phyloP scores from a whole-genome alignment of 2,329 filamentous ascomycete genomes.

The Ophiocordyceps camponoti-saundersi region DNA sequence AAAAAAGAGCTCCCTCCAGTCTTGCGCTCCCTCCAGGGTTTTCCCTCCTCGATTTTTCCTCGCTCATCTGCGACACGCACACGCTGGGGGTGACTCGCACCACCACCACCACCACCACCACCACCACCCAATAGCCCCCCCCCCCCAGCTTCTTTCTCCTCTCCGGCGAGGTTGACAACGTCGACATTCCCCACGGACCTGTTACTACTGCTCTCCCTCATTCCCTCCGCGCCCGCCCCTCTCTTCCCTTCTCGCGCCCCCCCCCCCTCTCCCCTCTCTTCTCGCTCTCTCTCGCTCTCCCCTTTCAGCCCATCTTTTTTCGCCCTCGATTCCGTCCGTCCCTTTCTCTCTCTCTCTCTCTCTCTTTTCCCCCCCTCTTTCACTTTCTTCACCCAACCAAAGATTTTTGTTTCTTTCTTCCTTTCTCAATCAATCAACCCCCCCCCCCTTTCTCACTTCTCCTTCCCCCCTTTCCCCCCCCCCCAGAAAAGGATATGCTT shows the following conservation, averaged over 20 bases:
- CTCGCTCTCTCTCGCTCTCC: neutral
- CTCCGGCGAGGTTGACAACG: too few species aligned
- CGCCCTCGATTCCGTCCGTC: neutral
- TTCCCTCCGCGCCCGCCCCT: too few species aligned
- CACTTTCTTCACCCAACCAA: neutral
- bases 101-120: neutral
- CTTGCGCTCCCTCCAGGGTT: neutral
- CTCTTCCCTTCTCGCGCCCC: too few species aligned
- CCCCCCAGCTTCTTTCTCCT: neutral
- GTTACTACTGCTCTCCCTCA: too few species aligned
- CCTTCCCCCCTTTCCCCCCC: neutral
- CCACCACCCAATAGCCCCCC: neutral
- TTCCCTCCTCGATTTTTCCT: neutral
- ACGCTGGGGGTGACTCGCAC: neutral
- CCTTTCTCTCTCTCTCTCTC: neutral
- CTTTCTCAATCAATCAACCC: neutral
- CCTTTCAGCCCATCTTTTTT: neutral
- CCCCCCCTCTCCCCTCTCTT: too few species aligned
- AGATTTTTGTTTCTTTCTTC: neutral
- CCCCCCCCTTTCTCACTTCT: too few species aligned
- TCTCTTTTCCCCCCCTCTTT: neutral
- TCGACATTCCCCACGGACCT: neutral
- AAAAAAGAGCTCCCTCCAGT: too few species aligned
- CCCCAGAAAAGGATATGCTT: too few species aligned
- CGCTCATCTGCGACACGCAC: neutral